These are phyloP conservation scores for Phytophthora chlamydospora DNA, from an alignment of 352 stramenopile species.

Conservation along the genomic window DNA sequence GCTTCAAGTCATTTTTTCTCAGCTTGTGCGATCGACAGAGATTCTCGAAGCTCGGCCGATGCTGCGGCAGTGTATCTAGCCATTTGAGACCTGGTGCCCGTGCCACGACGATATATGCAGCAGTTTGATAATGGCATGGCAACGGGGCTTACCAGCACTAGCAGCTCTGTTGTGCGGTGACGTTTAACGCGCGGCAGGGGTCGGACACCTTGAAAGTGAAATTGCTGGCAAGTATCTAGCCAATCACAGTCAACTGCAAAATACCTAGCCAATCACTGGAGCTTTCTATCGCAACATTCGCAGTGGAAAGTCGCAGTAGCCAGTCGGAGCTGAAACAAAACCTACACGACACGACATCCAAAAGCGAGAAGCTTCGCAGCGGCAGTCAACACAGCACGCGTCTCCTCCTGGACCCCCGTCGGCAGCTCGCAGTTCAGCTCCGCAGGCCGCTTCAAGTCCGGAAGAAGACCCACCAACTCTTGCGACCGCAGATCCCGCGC, in stretches of 20 bases:
- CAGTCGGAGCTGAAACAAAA: conserved; percentile 36
- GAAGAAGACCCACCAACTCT: conserved; percentile 1
- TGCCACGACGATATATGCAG: too few relatives aligned
- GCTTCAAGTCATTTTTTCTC: conserved; percentile 41
- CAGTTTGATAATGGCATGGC: too few relatives aligned
- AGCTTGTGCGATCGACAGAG: conserved; percentile 12
- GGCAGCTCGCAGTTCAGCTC: conserved; percentile 12
- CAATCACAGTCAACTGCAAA: conserved; percentile 15
- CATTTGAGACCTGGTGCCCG: too few relatives aligned
- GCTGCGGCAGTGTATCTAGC: not conserved
- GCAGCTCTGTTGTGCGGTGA: too few relatives aligned
- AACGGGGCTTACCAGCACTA: too few relatives aligned
- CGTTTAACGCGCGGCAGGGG: too few relatives aligned
- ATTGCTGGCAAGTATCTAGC: not conserved
- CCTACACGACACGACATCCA: conserved; percentile 43
- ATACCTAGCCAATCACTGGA: not conserved
- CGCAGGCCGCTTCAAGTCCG: conserved; percentile 3
- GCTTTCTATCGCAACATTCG: conserved; percentile 12
- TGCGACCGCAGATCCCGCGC: too few relatives aligned
- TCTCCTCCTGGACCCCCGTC: conserved; percentile 20
- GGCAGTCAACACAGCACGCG: conserved; percentile 25
- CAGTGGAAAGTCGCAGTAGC: conserved; percentile 14
- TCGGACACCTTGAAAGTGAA: conserved; percentile 15
- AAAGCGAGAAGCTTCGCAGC: conserved; percentile 42
- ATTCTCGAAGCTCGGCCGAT: conserved; percentile 16